A percentile compares a stretch with the other conserved stretches of the same genome.
Evolutionary conservation across 2,329 filamentous ascomycete species (phyloP).

Genomic region (Meredithiella fracta): DNA sequence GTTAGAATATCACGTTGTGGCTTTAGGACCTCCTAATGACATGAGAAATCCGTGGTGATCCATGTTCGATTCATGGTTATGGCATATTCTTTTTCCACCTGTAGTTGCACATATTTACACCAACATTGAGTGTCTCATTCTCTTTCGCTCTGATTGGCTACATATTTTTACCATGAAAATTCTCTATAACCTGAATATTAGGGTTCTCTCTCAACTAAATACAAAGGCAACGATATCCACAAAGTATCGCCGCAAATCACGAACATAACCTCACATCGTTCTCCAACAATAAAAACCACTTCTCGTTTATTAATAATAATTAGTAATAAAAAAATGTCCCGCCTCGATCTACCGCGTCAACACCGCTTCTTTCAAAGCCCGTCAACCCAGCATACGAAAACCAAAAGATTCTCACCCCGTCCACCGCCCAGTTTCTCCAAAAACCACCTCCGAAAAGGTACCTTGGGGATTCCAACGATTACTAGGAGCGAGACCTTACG

Average conservation of each 20-base stretch:
- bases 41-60: conserved; percentile 13
- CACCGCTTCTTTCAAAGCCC: conserved; percentile 6
- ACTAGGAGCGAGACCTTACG: conserved; percentile 2
- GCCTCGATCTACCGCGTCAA: conserved; percentile 14
- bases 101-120: too few species aligned
- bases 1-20: conserved; percentile 13
- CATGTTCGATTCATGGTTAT: conserved; percentile 15
- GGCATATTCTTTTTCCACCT: conserved; percentile 5
- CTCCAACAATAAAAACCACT: not conserved
- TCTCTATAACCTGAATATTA: not conserved
- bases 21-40: conserved; percentile 2
- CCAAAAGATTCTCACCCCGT: conserved; percentile 4
- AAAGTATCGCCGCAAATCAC: not conserved
- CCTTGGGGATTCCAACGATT: not conserved
- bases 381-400: conserved; percentile 13
- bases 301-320: too few species aligned
- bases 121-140: too few species aligned
- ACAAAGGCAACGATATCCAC: not conserved
- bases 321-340: conserved; percentile 11
- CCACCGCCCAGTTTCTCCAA: not conserved
- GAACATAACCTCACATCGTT: not conserved
- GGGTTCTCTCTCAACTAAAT: not conserved
- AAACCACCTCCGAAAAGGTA: too few species aligned
- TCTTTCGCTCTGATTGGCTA: not conserved
- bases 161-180: too few species aligned